phyloP scores from a whole-genome alignment of 768 basidiomycete genomes.

The Lentinula raphanica region DNA sequence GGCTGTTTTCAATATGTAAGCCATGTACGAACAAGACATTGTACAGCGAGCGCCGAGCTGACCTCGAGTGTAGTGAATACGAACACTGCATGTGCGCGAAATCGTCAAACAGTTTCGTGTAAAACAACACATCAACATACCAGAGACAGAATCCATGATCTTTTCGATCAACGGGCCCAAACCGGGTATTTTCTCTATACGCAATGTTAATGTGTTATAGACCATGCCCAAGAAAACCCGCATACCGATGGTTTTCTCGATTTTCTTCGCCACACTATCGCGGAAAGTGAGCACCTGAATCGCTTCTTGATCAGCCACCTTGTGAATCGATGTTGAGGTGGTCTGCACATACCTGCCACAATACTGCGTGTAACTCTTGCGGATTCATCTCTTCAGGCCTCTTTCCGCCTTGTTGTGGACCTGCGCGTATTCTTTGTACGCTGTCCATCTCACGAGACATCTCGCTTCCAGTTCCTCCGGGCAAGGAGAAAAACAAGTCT shows the following conservation, averaged over 20 bases:
- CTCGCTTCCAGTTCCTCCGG: constrained; percentile 55
- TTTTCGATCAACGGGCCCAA: constrained; percentile 71
- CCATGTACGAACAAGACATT: neutral
- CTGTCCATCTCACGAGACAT: constrained; percentile 72
- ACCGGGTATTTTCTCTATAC: constrained; percentile 77
- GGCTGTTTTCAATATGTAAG: constrained; percentile 38
- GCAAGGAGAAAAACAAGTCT: constrained; percentile 55
- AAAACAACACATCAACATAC: constrained; percentile 27
- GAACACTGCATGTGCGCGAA: constrained; percentile 45
- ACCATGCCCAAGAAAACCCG: neutral
- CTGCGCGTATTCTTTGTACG: constrained; percentile 63
- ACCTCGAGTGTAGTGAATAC: constrained; percentile 83
- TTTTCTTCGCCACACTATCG: constrained; percentile 78
- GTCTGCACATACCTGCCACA: constrained; percentile 68
- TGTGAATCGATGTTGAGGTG: no score
- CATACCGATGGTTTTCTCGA: constrained; percentile 65
- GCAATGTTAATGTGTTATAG: neutral
- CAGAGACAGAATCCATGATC: constrained; percentile 65
- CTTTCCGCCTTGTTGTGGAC: constrained; percentile 56
- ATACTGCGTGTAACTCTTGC: constrained; percentile 75
- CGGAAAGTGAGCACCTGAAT: constrained; percentile 61
- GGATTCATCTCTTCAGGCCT: constrained; percentile 80
- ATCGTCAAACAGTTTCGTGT: neutral
- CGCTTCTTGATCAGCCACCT: constrained; percentile 63
- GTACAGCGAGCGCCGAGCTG: constrained; percentile 5